These are phyloP conservation scores for Fusarium sp. DNA, from an alignment of 2,329 filamentous ascomycete species.

Conservation along the genomic window DNA sequence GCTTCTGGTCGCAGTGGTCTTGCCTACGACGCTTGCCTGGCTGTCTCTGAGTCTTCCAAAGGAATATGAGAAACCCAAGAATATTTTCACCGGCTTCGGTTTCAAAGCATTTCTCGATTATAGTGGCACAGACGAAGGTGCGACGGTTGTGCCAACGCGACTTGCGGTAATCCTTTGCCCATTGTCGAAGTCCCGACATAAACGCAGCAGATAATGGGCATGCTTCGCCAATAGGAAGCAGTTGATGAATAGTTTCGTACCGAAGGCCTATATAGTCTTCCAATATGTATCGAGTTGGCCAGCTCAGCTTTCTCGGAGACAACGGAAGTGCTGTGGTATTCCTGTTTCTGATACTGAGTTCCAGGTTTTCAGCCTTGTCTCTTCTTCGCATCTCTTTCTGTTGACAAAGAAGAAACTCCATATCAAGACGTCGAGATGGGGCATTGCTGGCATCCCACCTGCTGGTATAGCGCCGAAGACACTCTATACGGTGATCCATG, in stretches of 20 bases:
- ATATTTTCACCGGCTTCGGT: background rate
- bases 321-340: background rate
- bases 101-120: background rate
- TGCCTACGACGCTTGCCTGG: too few species aligned
- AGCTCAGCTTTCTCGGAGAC: background rate
- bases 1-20: background rate
- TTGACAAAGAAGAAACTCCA: background rate
- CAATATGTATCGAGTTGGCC: background rate
- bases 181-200: background rate
- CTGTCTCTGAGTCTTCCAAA: background rate
- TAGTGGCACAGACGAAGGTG: background rate
- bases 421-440: background rate
- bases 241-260: background rate
- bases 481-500: background rate
- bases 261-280: background rate
- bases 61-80: background rate
- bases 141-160: background rate
- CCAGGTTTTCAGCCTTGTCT: background rate
- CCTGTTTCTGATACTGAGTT: background rate
- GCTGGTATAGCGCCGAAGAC: background rate
- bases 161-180: background rate
- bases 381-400: background rate
- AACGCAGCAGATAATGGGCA: background rate
- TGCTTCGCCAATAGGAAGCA: background rate
- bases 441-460: background rate